Evolutionary conservation across 179 eudicot genomes (phyloP).

Genomic region (Beta lomatogona): DNA sequence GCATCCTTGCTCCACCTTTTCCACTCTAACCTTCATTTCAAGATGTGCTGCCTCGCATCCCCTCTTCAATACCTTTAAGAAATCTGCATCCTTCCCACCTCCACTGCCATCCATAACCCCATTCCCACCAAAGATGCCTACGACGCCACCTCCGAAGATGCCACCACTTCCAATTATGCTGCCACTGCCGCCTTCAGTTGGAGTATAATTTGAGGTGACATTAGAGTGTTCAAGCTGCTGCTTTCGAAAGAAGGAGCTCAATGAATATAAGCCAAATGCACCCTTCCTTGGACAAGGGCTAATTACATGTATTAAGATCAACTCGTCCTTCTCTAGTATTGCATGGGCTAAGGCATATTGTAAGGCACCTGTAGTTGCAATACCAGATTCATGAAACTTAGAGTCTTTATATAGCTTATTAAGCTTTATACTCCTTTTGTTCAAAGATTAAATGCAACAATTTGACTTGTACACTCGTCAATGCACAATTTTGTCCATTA

Average conservation of each 20-base stretch:
- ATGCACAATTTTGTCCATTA: no score
- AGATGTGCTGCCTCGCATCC: conserved; percentile 47
- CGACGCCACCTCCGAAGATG: neutral
- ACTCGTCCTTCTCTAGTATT: conserved; percentile 42
- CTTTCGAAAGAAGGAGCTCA: conserved; percentile 35
- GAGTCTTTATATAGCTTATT: neutral
- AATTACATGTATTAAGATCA: conserved; percentile 54
- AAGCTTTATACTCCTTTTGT: neutral
- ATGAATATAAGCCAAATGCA: conserved; percentile 11
- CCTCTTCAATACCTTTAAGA: conserved; percentile 52
- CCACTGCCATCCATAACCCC: neutral
- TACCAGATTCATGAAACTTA: neutral
- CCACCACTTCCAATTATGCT: neutral
- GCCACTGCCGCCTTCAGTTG: neutral
- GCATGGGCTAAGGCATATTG: conserved; percentile 66
- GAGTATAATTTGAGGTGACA: conserved; percentile 3
- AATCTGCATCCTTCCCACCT: conserved; percentile 33
- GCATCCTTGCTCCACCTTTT: conserved; percentile 50
- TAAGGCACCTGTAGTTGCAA: conserved; percentile 34
- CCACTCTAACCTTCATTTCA: conserved; percentile 38
- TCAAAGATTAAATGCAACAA: no score
- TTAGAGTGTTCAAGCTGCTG: conserved; percentile 15
- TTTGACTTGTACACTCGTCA: no score
- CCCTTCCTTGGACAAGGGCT: conserved; percentile 34
- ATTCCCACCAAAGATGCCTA: neutral